Evolutionary conservation across 139 green algal genomes (phyloP).

Genomic region (Volvox reticuliferus): DNA sequence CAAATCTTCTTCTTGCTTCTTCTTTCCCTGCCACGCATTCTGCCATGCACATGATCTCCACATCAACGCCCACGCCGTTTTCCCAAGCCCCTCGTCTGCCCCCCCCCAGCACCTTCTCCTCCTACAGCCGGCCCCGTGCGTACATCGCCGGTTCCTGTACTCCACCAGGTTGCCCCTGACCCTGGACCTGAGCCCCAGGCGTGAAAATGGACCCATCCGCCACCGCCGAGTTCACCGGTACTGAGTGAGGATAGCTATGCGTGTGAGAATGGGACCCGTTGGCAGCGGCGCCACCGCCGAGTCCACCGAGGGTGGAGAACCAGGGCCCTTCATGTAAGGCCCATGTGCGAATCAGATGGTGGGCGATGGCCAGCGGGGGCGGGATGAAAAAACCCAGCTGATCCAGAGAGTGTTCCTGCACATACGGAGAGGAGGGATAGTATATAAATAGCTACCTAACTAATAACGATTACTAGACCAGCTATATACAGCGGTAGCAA

Average conservation of each 20-base stretch:
- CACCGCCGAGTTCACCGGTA: not conserved
- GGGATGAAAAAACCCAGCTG: conserved; percentile 82
- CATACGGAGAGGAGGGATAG: not conserved
- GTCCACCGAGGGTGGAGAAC: conserved; percentile 50
- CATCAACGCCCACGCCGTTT: too few species aligned
- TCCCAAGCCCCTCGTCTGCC: too few species aligned
- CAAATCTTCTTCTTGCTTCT: too few species aligned
- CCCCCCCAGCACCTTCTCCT: too few species aligned
- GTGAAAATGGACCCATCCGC: not conserved
- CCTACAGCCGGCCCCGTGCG: not conserved
- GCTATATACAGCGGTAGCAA: too few species aligned
- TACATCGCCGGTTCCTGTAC: not conserved
- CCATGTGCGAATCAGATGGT: conserved; percentile 83
- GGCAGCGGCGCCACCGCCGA: not conserved
- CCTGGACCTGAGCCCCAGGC: not conserved
- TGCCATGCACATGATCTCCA: too few species aligned
- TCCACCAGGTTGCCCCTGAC: not conserved
- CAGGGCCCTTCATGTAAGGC: conserved; percentile 61
- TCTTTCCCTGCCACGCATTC: too few species aligned
- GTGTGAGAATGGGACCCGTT: not conserved
- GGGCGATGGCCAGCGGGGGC: conserved; percentile 82
- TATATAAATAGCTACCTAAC: too few species aligned
- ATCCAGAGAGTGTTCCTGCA: conserved; percentile 57
- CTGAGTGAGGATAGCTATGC: not conserved
- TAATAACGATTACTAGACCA: too few species aligned